phyloP scores from a whole-genome alignment of 805 yeast species.

The Saturnispora halmiae region DNA sequence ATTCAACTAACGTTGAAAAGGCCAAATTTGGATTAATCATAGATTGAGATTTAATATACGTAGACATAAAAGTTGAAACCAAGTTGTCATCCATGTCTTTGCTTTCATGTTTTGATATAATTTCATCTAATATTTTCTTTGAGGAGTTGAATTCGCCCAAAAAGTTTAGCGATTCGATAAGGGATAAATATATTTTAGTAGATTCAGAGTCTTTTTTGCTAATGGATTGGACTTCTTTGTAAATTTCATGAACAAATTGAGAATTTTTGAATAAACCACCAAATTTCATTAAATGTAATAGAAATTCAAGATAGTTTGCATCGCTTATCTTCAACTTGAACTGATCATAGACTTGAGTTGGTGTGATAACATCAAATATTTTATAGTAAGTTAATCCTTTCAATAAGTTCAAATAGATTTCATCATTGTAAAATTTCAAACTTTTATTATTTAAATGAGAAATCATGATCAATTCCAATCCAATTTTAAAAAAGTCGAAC shows the following conservation, averaged over 20 bases:
- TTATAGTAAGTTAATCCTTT: slow-evolving; percentile 23
- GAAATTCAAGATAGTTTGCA: slow-evolving; percentile 22
- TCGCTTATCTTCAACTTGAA: slow-evolving; percentile 13
- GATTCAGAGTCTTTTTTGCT: slow-evolving; percentile 29
- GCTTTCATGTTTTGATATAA: slow-evolving; percentile 28
- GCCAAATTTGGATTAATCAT: slow-evolving; percentile 21
- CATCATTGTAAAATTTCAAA: slow-evolving; percentile 15
- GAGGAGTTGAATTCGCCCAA: slow-evolving; percentile 44
- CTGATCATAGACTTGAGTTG: slow-evolving; percentile 15
- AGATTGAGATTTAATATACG: slow-evolving; percentile 24
- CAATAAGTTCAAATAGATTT: slow-evolving; percentile 19
- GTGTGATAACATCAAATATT: slow-evolving; percentile 15
- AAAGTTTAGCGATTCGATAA: slow-evolving; percentile 44
- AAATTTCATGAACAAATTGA: slow-evolving; percentile 31
- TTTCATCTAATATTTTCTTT: slow-evolving; percentile 46
- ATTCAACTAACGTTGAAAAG: slow-evolving; percentile 20
- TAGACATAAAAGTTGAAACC: slow-evolving; percentile 20
- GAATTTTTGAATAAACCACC: slow-evolving; percentile 32
- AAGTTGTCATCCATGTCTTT: slow-evolving; percentile 12
- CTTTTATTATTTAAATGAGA: slow-evolving; percentile 14
- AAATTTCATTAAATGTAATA: slow-evolving; percentile 32
- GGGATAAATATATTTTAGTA: slow-evolving; percentile 43
- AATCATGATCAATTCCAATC: slow-evolving; percentile 35
- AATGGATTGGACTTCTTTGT: slow-evolving; percentile 16
- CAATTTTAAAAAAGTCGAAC: slow-evolving; percentile 41